Conservation (phyloP, 768 basidiomycete genomes). For the Gymnopilus junonius region DNA sequence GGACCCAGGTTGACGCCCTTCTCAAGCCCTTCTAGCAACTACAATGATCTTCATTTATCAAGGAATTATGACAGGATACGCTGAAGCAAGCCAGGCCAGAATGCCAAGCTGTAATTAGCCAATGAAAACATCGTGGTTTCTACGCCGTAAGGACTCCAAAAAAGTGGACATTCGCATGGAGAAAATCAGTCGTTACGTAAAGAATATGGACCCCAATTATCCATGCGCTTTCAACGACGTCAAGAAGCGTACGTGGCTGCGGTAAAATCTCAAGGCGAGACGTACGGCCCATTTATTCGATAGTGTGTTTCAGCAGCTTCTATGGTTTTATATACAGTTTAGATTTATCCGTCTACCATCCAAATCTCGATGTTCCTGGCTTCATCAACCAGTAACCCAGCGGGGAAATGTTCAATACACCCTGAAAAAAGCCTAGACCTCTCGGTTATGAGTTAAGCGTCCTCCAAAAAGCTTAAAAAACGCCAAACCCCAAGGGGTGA, state of each 20-base stretch:
- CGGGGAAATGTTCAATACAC: neutral
- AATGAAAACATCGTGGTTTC: neutral
- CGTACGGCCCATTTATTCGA: neutral
- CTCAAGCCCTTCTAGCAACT: neutral
- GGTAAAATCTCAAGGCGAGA: neutral
- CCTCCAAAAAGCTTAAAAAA: conserved; percentile 13
- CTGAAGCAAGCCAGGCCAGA: neutral
- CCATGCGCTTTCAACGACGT: neutral
- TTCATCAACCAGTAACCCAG: neutral
- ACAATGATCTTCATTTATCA: neutral
- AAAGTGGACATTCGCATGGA: neutral
- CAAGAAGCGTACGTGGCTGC: neutral
- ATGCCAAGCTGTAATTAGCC: neutral
- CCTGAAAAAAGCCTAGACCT: conserved; percentile 8
- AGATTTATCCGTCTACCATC: conserved; percentile 2
- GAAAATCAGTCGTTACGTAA: neutral
- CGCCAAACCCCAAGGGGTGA: neutral
- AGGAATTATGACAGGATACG: too few species aligned
- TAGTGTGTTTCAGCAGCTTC: neutral
- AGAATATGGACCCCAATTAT: conserved; percentile 1
- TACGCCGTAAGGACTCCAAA: neutral
- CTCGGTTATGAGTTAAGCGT: conserved; percentile 3
- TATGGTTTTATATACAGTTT: neutral
- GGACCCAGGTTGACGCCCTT: neutral
- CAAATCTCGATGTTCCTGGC: conserved; percentile 1